A percentile compares a stretch with the other conserved stretches of the same genome.
Evolutionary conservation across 2,329 filamentous ascomycete species (phyloP).

Genomic region (Piedraia hortae): DNA sequence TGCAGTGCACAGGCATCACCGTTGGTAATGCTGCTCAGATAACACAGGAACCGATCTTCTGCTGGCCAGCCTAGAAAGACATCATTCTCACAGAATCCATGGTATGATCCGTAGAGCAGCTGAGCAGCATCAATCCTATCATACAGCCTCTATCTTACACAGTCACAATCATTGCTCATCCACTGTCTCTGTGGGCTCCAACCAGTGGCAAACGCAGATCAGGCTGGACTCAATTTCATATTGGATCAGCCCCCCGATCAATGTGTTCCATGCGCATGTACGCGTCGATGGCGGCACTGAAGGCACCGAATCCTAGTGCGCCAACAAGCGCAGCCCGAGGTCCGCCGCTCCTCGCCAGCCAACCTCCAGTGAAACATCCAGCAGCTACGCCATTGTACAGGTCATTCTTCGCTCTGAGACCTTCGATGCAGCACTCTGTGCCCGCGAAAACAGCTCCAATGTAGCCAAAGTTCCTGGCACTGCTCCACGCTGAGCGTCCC

Average conservation of each 20-base stretch:
- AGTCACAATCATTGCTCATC: neutral
- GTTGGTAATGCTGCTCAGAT: too few relatives aligned
- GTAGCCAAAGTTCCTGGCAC: conserved; percentile 82
- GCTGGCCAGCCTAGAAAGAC: too few relatives aligned
- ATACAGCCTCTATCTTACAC: too few relatives aligned
- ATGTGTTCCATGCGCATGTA: conserved; percentile 50
- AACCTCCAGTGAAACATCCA: conserved; percentile 74
- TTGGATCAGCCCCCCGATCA: conserved; percentile 13
- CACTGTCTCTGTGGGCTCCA: neutral
- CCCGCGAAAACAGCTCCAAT: conserved; percentile 77
- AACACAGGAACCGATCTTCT: too few relatives aligned
- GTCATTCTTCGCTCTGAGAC: conserved; percentile 79
- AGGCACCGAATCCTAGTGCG: conserved; percentile 80
- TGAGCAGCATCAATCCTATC: too few relatives aligned
- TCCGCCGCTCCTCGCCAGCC: conserved; percentile 61
- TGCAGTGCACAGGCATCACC: too few relatives aligned
- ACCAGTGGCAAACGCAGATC: neutral
- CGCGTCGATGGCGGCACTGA: conserved; percentile 70
- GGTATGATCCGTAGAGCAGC: too few relatives aligned
- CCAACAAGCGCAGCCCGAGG: conserved; percentile 71
- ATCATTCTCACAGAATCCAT: too few relatives aligned
- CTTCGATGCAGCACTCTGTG: conserved; percentile 89
- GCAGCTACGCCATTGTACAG: conserved; percentile 63
- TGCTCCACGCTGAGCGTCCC: conserved; percentile 55
- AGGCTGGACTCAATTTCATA: conserved; percentile 7